Conservation (phyloP, 352 stramenopile genomes). For the Aphanomyces euteiches region DNA sequence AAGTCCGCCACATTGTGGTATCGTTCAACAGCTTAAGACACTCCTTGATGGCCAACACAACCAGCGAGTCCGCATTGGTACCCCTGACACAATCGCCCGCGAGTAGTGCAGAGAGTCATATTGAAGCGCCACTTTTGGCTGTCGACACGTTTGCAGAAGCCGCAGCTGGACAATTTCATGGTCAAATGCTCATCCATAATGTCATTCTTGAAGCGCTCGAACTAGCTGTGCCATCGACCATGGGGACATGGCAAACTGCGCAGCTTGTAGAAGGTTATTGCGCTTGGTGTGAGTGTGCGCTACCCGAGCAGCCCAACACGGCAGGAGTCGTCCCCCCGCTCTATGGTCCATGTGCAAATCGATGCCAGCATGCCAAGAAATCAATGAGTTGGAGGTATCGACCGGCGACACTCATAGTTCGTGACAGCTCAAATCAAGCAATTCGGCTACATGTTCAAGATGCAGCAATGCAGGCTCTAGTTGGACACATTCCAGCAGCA, state of each 20-base stretch:
- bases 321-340: slow-evolving; percentile 13
- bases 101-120: neutral
- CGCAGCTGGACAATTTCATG: neutral
- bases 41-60: slow-evolving; percentile 22
- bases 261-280: slow-evolving; percentile 23
- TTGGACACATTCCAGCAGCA: slow-evolving; percentile 20
- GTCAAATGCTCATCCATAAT: slow-evolving; percentile 1
- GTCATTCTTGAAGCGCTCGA: slow-evolving; percentile 3
- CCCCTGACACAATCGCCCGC: neutral
- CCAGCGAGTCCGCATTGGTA: slow-evolving; percentile 14
- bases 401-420: neutral
- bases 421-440: neutral
- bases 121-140: neutral
- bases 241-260: neutral
- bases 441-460: slow-evolving; percentile 15
- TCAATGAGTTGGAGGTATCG: slow-evolving; percentile 10
- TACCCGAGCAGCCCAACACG: slow-evolving; percentile 12
- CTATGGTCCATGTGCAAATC: slow-evolving; percentile 13
- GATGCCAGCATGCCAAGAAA: neutral
- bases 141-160: slow-evolving; percentile 21
- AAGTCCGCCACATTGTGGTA: slow-evolving; percentile 10
- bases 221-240: neutral
- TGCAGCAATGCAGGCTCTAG: slow-evolving; percentile 10
- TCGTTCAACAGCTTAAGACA: slow-evolving; percentile 21
- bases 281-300: slow-evolving; percentile 18